Percentiles rank a stretch among this genome's conserved stretches.
Evolutionary conservation across 495 filamentous ascomycete genomes (phyloP).

Genomic region (Hypoxylon cercidicola): DNA sequence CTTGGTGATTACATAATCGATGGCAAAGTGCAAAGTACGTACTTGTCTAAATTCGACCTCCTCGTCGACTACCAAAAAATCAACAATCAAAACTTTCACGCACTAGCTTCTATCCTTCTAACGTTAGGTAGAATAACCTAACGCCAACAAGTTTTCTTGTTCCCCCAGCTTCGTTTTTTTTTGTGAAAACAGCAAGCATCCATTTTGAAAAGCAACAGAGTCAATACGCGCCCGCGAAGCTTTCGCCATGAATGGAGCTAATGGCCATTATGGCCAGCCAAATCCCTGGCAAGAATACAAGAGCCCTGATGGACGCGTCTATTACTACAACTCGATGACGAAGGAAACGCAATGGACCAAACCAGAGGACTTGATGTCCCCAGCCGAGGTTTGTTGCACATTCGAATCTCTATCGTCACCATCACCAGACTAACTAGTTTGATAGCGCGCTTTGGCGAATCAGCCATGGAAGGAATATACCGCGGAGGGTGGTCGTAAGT

Average conservation of each 20-base stretch:
- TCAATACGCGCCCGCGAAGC: not conserved
- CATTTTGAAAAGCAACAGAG: not conserved
- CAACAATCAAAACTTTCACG: too few relatives aligned
- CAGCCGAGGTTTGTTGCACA: constrained; percentile 74
- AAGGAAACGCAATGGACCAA: constrained; percentile 95
- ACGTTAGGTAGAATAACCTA: too few relatives aligned
- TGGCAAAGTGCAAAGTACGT: not conserved
- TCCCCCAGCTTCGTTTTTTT: too few relatives aligned
- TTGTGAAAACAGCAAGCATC: not conserved
- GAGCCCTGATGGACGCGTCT: constrained; percentile 84
- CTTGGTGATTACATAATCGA: not conserved
- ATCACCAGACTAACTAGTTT: constrained; percentile 20
- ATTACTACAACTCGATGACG: constrained; percentile 90
- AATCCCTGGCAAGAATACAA: constrained; percentile 84
- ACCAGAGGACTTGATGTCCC: constrained; percentile 87
- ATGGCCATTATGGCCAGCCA: constrained; percentile 62
- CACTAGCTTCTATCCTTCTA: too few relatives aligned
- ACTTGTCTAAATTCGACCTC: constrained; percentile 3
- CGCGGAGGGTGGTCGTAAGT: constrained; percentile 84
- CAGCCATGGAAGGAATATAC: constrained; percentile 96
- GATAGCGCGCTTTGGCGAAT: constrained; percentile 78
- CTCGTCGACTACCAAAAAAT: not conserved
- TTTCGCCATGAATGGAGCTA: constrained; percentile 67
- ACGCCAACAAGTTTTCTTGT: too few relatives aligned
- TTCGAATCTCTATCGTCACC: constrained; percentile 11